These are phyloP conservation scores for Geranomyces michiganensis DNA, from an alignment of 192 early-diverging fungal species.

Conservation along the genomic window DNA sequence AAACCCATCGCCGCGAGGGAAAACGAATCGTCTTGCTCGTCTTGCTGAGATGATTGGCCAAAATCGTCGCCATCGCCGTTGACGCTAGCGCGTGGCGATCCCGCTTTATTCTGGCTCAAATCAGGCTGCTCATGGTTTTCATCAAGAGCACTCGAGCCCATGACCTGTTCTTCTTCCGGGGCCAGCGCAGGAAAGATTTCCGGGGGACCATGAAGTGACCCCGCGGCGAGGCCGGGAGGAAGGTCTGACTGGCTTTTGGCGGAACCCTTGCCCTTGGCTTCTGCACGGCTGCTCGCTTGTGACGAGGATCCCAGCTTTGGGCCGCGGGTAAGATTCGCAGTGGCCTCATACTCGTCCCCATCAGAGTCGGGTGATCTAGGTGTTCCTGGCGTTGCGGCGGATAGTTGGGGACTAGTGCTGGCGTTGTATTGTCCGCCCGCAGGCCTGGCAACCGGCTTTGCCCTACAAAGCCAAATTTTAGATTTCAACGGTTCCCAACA, in stretches of 20 bases:
- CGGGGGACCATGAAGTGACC: neutral
- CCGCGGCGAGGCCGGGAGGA: slow-evolving; percentile 13
- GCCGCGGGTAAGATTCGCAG: neutral
- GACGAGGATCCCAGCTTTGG: neutral
- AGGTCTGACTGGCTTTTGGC: slow-evolving; percentile 1
- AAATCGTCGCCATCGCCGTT: slow-evolving; percentile 12
- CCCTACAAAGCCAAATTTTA: slow-evolving; percentile 35
- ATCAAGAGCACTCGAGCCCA: slow-evolving; percentile 50
- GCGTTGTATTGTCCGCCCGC: neutral
- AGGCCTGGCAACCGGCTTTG: slow-evolving; percentile 47
- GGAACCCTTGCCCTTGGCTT: slow-evolving; percentile 1
- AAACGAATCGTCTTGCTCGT: slow-evolving; percentile 14
- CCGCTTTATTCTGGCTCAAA: neutral
- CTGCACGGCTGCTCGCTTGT: neutral
- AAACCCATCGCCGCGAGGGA: slow-evolving; percentile 39
- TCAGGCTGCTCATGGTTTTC: slow-evolving; percentile 30
- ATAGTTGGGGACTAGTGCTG: slow-evolving; percentile 7
- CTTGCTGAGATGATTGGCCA: neutral
- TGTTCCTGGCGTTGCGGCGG: slow-evolving; percentile 13
- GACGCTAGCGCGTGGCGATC: slow-evolving; percentile 12
- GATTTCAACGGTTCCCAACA: neutral
- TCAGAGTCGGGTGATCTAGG: slow-evolving; percentile 3
- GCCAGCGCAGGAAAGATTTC: neutral
- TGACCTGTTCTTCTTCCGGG: slow-evolving; percentile 38
- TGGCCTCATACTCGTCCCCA: neutral